Evolutionary conservation across 1,284 basidiomycete genomes (phyloP).

Genomic region (Cutaneotrichosporon cavernicola): DNA sequence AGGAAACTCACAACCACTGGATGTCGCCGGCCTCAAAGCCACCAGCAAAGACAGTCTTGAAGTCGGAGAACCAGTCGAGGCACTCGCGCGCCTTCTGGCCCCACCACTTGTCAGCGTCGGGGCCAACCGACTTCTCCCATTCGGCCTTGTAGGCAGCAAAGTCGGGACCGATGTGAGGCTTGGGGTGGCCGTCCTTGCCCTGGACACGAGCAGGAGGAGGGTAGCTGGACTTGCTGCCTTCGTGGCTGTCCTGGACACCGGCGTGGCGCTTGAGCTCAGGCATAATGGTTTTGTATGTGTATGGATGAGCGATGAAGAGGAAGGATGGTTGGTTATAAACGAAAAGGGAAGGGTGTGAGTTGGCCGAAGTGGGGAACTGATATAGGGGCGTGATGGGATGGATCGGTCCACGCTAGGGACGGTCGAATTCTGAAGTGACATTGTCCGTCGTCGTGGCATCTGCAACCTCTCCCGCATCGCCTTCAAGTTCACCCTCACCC

Average conservation of each 20-base stretch:
- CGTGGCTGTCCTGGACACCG: conserved; percentile 40
- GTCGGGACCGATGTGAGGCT: conserved; percentile 71
- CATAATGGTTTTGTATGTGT: conserved; percentile 1
- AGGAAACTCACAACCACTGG: conserved; percentile 70
- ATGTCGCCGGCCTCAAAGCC: conserved; percentile 84
- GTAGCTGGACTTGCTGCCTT: conserved; percentile 40
- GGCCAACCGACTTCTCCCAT: conserved; percentile 70
- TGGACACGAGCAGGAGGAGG: conserved; percentile 45
- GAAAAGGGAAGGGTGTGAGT: neutral
- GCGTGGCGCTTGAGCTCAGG: conserved; percentile 29
- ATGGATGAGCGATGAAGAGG: conserved; percentile 8
- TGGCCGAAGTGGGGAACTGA: conserved; percentile 5
- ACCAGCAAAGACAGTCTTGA: conserved; percentile 83
- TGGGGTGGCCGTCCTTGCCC: conserved; percentile 42
- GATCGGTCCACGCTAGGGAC: neutral
- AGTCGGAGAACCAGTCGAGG: conserved; percentile 87
- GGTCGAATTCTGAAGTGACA: conserved; percentile 12
- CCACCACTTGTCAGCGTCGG: conserved; percentile 82
- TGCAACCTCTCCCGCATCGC: neutral
- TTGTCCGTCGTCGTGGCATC: conserved; percentile 13
- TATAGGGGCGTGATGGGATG: conserved; percentile 7
- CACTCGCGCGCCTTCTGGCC: conserved; percentile 75
- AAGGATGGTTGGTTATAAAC: neutral
- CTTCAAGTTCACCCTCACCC: too few relatives aligned
- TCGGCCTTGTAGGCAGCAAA: conserved; percentile 67